Evolutionary conservation across 2,329 filamentous ascomycete species (phyloP), one percentile per base, ranked within the genome.

Genomic region (Fusarium beomiforme): DNA sequence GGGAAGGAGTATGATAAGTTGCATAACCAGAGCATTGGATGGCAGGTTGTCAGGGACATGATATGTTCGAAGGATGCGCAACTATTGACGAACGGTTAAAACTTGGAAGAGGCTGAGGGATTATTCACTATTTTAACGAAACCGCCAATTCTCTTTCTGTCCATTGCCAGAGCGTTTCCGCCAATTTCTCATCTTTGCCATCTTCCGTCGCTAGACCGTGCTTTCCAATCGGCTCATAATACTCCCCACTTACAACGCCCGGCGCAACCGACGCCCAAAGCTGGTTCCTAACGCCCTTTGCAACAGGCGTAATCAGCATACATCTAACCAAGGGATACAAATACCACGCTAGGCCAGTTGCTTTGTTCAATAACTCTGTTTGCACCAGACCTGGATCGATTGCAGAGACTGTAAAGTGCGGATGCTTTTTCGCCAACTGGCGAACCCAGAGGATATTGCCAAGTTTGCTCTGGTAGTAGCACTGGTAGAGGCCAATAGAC

Each of bases 11-110:
- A 70, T 6, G 67, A 72, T 6, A 50, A 64, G 19, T 39, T 77
- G 19, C 42, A 60, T 4, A 71, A 70, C 14, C 75, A 77, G 29
- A 77, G 75, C 14, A 50, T 62, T 16, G 67, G 74, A 23, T 77
- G 72, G 74, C 70, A 72, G 16, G 26, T 64, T 12, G 39, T 75
- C 0, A 64, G 71, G 17, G 71, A 72, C 1, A 46, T 72, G 21
- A 71, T 72, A 43, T 14, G 26, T 4, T 71, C 50, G 1, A 43
- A 50, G 0, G n/a, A 41, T 21, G 2, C 19, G 4, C 23, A 21
- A 16, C 16, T 6, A 5, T 11, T 43, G 8, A 16, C 14, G 8
- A 39, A 19, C 19, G 4, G 11, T 2, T 33, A 5, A 16, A 3
- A 1, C 6, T n/a, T 2, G 8, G 7, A 2, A 29, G 16, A 2